A percentile compares a stretch with the other conserved stretches of the same genome.
phyloP scores from a whole-genome alignment of 1,139 yeast genomes.

The Geotrichum cucujoidarum region DNA sequence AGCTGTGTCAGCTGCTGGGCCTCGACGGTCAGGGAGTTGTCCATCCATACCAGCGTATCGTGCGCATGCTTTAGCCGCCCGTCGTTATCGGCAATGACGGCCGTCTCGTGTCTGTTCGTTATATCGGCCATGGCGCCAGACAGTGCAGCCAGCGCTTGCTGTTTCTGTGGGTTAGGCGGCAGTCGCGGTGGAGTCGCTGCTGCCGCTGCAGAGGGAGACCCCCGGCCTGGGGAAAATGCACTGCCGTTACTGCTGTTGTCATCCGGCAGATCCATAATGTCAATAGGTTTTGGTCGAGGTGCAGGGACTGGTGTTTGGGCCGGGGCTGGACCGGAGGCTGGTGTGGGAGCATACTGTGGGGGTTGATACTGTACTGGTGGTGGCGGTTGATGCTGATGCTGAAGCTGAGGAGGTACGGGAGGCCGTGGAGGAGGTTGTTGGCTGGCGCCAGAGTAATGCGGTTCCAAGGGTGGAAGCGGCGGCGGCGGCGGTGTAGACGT shows the following conservation, averaged over 20 bases:
- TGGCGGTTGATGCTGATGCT: slow-evolving; percentile 15
- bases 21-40: slow-evolving; percentile 47
- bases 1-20: slow-evolving; percentile 74
- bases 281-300: slow-evolving; percentile 17
- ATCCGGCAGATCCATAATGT: slow-evolving; percentile 24
- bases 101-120: slow-evolving; percentile 34
- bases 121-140: slow-evolving; percentile 12
- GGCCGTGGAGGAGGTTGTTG: slow-evolving; percentile 33
- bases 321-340: slow-evolving; percentile 1
- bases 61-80: slow-evolving; percentile 54
- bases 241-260: slow-evolving; percentile 13
- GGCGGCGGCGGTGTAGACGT: background rate
- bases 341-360: slow-evolving; percentile 18
- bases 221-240: slow-evolving; percentile 37
- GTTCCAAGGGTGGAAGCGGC: slow-evolving; percentile 1
- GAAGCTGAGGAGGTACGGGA: slow-evolving; percentile 35
- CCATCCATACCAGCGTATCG: slow-evolving; percentile 31
- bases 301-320: slow-evolving; percentile 13
- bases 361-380: slow-evolving; percentile 20
- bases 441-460: slow-evolving; percentile 18
- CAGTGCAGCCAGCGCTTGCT: slow-evolving; percentile 28
- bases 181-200: slow-evolving; percentile 24
- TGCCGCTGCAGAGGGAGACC: background rate
- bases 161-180: slow-evolving; percentile 27
- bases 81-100: slow-evolving; percentile 44